Evolutionary conservation across 2,329 filamentous ascomycete species (phyloP).

Genomic region (Teratosphaeria nubilosa): DNA sequence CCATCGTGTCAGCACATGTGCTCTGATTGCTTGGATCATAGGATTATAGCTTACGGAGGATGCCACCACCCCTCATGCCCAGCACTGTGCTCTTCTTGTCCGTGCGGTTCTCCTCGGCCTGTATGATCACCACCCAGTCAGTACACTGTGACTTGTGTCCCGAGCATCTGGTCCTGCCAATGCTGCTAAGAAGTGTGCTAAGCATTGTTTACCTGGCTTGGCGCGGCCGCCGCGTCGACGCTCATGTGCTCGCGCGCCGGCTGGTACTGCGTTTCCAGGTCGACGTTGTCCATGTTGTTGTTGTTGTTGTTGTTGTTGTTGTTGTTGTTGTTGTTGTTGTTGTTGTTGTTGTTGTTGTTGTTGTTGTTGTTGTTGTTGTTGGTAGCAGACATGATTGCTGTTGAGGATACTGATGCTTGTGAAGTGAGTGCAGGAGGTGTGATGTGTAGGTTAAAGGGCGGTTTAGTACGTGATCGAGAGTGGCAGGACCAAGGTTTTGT

Average conservation of each 20-base stretch:
- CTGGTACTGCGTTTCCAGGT: slow-evolving; percentile 18
- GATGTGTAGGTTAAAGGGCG: background rate
- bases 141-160: background rate
- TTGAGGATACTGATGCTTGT: background rate
- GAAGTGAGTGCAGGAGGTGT: background rate
- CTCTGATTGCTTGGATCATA: background rate
- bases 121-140: slow-evolving; percentile 2
- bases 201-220: background rate
- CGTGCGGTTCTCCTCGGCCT: slow-evolving; percentile 11
- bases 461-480: background rate
- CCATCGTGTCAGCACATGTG: slow-evolving; percentile 1
- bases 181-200: background rate
- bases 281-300: slow-evolving; percentile 4
- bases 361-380: slow-evolving; percentile 3
- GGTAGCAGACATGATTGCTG: background rate
- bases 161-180: background rate
- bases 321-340: no score
- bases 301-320: no score
- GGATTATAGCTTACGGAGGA: slow-evolving; percentile 14
- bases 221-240: background rate
- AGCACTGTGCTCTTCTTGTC: slow-evolving; percentile 14
- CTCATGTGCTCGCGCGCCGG: slow-evolving; percentile 7
- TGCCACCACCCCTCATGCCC: slow-evolving; percentile 19
- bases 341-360: no score
- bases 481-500: background rate